Base-by-base conservation (phyloP, 2,329 filamentous ascomycete genomes). In the Colletotrichum musicola region DNA sequence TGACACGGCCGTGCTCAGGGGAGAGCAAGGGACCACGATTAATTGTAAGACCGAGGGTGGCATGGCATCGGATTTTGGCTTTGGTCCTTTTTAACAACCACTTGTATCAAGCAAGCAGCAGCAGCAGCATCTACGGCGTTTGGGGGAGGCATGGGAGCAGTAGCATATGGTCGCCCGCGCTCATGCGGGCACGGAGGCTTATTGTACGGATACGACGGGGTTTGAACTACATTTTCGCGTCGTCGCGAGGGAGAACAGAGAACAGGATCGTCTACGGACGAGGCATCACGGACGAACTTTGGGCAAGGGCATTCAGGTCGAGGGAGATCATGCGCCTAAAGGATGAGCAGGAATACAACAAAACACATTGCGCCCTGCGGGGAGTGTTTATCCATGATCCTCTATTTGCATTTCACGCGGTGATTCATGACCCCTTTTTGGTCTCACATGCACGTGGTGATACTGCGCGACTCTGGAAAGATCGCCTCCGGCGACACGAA, bases 71-170 rank as follows among this genome's bases (percentile, higher is more conserved):
- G 51, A 62, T 51, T 61, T 46, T 30, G 22, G 22, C 35, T 65
- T 56, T 54, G 50, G 54, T 56, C 46, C 40, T 55, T 65, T 67
- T 67, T 70, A 35, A 35, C 30, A 30, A 30, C 9, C 27, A 59
- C 35, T 38, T 57, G 58, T 54, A 63, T 35, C 22, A 58, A 46
- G 27, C 60, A 53, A 62, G 49, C 53, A 56, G 53, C 53, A 56
- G 53, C 53, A 56, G 40, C 18, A 56, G 13, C 30, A 35, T 35
- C 30, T 35, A 35, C 12, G 53, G 53, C 53, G 35, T 25, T 30
- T 13, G 22, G 25, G 2, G 49, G 9, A 9, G 49, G 22, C 14
- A 54, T 40, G 16, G 18, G 22, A 22, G 14, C 4, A 49, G 46
- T 6, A 42, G 53, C 53, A 56, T 56, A 44, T n/a, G 30, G 51